Conservation (phyloP, 164 flowering plant species). For the Malania oleifera region DNA sequence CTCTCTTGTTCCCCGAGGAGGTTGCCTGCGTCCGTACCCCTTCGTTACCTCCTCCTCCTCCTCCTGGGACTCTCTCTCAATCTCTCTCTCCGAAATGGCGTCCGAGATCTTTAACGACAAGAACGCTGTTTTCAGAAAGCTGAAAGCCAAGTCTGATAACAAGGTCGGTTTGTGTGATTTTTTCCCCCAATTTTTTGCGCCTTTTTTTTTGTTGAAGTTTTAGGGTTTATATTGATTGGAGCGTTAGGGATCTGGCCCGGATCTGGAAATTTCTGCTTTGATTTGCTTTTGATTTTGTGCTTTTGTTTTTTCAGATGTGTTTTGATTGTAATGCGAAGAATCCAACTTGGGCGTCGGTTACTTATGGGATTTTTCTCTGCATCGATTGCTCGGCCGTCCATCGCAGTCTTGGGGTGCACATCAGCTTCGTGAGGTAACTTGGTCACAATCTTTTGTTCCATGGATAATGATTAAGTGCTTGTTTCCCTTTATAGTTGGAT, state of each 20-base stretch:
- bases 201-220: neutral
- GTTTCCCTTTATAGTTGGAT: too few relatives aligned
- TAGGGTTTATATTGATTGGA: neutral
- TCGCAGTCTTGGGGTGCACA: conserved; percentile 4
- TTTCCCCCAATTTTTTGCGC: neutral
- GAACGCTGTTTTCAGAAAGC: neutral
- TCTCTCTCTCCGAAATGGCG: neutral
- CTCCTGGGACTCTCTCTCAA: neutral
- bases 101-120: neutral
- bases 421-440: conserved; percentile 2
- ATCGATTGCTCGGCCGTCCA: conserved; percentile 7
- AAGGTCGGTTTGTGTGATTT: neutral
- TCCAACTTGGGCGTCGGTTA: conserved; percentile 8
- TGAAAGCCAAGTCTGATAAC: conserved; percentile 6
- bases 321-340: conserved; percentile 6
- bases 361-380: conserved; percentile 6
- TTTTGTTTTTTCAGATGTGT: neutral
- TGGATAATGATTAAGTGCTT: too few relatives aligned
- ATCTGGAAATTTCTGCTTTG: neutral
- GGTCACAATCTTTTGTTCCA: too few relatives aligned
- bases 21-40: neutral
- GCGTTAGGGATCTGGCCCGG: neutral
- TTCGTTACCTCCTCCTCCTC: neutral
- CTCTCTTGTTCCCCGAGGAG: conserved; percentile 1
- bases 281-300: neutral